Evolutionary conservation across 177 flowering plant genomes (phyloP).

Genomic region (Tripterygium wilfordii): DNA sequence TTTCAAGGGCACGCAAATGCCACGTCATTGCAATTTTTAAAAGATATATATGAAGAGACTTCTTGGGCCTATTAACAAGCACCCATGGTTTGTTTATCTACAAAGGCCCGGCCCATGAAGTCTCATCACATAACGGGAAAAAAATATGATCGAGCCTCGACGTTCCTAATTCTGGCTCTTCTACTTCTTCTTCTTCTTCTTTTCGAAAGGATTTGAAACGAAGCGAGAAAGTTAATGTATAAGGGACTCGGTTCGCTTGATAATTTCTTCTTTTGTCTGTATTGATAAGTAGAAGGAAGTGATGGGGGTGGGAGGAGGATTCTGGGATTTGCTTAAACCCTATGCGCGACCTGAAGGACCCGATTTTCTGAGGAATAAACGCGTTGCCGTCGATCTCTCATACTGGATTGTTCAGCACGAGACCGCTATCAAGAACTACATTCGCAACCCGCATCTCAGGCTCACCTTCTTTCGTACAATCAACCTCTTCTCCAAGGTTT

Average conservation of each 20-base stretch:
- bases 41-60: too few relatives aligned
- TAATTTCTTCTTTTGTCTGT: too few relatives aligned
- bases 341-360: conserved; percentile 50
- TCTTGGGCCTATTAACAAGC: too few relatives aligned
- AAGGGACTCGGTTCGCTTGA: too few relatives aligned
- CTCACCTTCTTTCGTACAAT: conserved; percentile 82
- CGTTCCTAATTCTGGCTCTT: too few relatives aligned
- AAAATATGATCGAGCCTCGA: too few relatives aligned
- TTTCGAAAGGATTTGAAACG: neutral
- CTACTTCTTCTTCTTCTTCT: neutral
- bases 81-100: too few relatives aligned
- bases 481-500: conserved; percentile 82
- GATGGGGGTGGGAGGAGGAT: conserved; percentile 86
- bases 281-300: neutral
- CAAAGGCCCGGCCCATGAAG: too few relatives aligned
- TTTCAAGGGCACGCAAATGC: too few relatives aligned
- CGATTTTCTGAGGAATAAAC: conserved; percentile 70
- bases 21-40: too few relatives aligned
- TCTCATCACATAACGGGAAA: too few relatives aligned
- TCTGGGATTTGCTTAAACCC: conserved; percentile 93
- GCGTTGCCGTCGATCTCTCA: conserved; percentile 86
- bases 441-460: conserved; percentile 71
- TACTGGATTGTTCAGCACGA: conserved; percentile 87
- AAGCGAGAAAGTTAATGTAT: too few relatives aligned
- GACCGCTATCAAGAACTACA: conserved; percentile 50